A percentile compares a stretch with the other conserved stretches of the same genome.
Conservation (phyloP, 139 green algal species). For the Axilococcus clingmanii region DNA sequence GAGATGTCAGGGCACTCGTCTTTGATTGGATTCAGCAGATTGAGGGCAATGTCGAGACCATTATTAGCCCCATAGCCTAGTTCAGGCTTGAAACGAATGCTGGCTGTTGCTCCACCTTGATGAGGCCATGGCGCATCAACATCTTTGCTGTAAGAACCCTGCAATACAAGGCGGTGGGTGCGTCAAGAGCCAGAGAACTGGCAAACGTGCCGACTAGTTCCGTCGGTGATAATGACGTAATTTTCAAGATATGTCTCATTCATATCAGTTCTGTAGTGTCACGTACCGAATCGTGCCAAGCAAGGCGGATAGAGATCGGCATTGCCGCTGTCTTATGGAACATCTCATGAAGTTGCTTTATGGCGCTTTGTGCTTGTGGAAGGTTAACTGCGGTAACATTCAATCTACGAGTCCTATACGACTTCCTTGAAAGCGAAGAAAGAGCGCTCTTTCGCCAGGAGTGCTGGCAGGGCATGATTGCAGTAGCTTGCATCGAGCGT, state of each 20-base stretch:
- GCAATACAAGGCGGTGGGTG: not conserved
- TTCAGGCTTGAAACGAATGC: constrained; percentile 84
- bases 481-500: too few species aligned
- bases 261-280: constrained; percentile 40
- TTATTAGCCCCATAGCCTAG: constrained; percentile 73
- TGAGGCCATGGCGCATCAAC: constrained; percentile 2
- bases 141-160: not conserved
- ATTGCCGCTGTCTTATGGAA: not conserved
- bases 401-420: too few species aligned
- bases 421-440: too few species aligned
- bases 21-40: constrained; percentile 37
- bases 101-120: constrained; percentile 67
- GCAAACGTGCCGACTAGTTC: not conserved
- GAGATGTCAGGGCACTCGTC: constrained; percentile 40
- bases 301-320: constrained; percentile 53
- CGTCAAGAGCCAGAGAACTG: not conserved
- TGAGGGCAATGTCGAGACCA: constrained; percentile 29
- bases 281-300: constrained; percentile 65
- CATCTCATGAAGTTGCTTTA: too few species aligned
- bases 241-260: too few species aligned
- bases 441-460: too few species aligned
- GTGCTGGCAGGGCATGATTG: too few species aligned
- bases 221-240: too few species aligned
- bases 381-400: too few species aligned
- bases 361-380: too few species aligned